Base-by-base conservation (phyloP, 257 asterid species). In the Solanum okadae region DNA sequence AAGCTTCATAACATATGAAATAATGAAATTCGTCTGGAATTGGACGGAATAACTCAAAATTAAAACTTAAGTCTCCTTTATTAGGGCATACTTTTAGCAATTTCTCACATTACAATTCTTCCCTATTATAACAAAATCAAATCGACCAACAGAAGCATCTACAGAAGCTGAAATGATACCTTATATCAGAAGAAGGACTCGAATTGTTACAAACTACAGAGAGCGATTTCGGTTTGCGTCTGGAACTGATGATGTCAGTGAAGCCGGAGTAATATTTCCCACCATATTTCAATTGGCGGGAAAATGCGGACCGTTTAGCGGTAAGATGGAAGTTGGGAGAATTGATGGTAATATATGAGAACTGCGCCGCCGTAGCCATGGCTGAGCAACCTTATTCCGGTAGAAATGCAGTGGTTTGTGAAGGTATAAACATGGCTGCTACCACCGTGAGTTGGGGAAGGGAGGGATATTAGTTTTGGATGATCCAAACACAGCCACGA, bases 401-500 rank as follows among this genome's bases (percentile, higher is more conserved):
- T 25, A 31, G 29, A 34, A 76, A 40, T 38, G 79, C 72, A 76
- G 84, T 67, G 75, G 29, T 72, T 86, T 44, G 44, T 67, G 42
- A n/a, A 38, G 18, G 44, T 29, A 27, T 22, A 3, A 52, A 37
- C 71, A 34, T 49, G 73, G 84, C 87, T 15, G 25, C 22, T 46
- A 9, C 61, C 67, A 27, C 67, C 70, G 44, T 16, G 22, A 37
- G 20, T 14, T 70, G 13, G 83, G 25, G 14, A 27, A n/a, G 5
- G 85, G 71, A 56, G 25, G 44, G 70, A 78, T 20, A 8, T 29
- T 33, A 33, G 72, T 25, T 88, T 71, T 87, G 88, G 87, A 63
- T 87, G 92, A 87, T 89, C 86, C 63, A 67, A 40, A 89, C 75
- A 85, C 73, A 33, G 85, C 92, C 91, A 90, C 92, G 91, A 85